phyloP scores from a whole-genome alignment of 2,329 filamentous ascomycete species.

The Fusarium stilboides region DNA sequence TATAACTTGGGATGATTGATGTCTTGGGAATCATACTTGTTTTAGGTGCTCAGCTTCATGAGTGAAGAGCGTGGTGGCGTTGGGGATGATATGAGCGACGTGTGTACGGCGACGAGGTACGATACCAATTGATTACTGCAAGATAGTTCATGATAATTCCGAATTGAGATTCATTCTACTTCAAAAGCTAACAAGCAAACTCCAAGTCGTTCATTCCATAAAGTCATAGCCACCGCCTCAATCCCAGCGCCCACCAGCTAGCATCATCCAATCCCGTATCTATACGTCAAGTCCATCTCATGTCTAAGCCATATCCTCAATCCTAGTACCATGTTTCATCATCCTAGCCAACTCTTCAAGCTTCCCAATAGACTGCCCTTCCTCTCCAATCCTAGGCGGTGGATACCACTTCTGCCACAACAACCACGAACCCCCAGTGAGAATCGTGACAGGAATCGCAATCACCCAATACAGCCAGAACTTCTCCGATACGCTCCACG shows the following conservation, averaged over 20 bases:
- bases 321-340: background rate
- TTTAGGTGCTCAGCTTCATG: background rate
- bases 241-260: background rate
- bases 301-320: background rate
- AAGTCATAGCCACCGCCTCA: background rate
- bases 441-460: constrained; percentile 50
- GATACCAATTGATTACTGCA: background rate
- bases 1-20: no score
- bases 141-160: background rate
- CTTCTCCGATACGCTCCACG: constrained; percentile 51
- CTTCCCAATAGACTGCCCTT: constrained; percentile 3
- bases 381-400: constrained; percentile 22
- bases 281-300: background rate
- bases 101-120: background rate
- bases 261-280: no score
- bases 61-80: no score
- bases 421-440: constrained; percentile 45
- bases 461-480: constrained; percentile 58
- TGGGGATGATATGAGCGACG: no score
- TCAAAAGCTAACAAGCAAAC: background rate
- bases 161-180: background rate
- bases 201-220: background rate
- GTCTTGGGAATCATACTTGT: background rate
- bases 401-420: constrained; percentile 18
- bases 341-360: background rate